Base-by-base conservation (phyloP, 2,329 filamentous ascomycete species). In the Alternaria metachromatica region DNA sequence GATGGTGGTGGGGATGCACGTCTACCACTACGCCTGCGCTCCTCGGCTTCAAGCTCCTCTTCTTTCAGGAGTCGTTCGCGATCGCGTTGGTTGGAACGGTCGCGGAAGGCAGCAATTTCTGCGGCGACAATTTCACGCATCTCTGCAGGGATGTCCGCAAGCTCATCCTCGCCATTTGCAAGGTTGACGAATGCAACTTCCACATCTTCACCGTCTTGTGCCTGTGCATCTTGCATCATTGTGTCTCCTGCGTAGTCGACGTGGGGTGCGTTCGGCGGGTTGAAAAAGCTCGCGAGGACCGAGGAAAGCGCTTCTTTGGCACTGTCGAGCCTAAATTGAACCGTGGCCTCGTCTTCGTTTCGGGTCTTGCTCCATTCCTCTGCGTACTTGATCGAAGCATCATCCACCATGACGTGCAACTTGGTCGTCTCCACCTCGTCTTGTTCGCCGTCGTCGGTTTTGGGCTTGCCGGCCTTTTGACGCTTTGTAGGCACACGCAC, bases 61-160 rank as follows among this genome's bases (percentile, higher is more conserved):
- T 99, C 96, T 48, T 91, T 87, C 75, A 90, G 90, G 37, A 97
- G 82, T 4, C 96, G 91, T 80, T 99, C 96, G 75, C 96, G 83
- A 76, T 99, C 96, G 43, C 95, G 87, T 65, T 92, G 89, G 63
- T 90, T 97, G 71, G 95, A 97, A 20, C 95, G 88, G 70, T 99
- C 96, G 68, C 96, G 88, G 84, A 99, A 99, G 0, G 94, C 92
- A 0, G 93, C 90, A 73, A 99, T 99, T 78, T 99, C 96, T 61
- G 91, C 91, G 0, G 96, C 93, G 15, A 99, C 96, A 0, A 93
- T 94, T 77, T 97, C 96, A 23, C 96, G 90, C 93, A 97, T 96
- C 77, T 98, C 96, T 1, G 93, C 91, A 0, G 96, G 96, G 51
- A 99, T 97, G 74, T 99, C 96, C 20, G 94, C 91, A 48, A 99